Evolutionary conservation across 768 basidiomycete species (phyloP).

Genomic region (Leccinum imitatum): DNA sequence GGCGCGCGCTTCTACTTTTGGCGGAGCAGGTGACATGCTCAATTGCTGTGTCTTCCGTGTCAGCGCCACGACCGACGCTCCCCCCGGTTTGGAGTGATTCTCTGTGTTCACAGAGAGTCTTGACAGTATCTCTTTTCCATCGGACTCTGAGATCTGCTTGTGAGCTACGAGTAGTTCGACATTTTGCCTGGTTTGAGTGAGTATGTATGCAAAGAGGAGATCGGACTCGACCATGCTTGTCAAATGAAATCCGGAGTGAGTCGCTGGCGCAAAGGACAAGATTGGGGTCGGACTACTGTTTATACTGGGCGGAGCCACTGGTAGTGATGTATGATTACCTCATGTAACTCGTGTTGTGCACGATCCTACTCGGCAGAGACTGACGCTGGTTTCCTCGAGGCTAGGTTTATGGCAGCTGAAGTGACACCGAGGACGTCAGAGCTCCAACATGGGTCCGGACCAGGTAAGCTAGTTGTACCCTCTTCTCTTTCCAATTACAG

Average conservation of each 20-base stretch:
- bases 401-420: not conserved
- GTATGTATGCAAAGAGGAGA: conserved; percentile 35
- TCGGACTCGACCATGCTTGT: conserved; percentile 28
- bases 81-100: conserved; percentile 14
- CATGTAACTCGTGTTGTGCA: conserved; percentile 7
- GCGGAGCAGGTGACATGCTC: conserved; percentile 25
- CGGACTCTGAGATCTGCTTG: conserved; percentile 39
- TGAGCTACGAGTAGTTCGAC: conserved; percentile 45
- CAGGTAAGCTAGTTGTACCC: not conserved
- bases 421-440: not conserved
- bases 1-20: conserved; percentile 29
- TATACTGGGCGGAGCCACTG: conserved; percentile 8
- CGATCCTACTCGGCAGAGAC: not conserved
- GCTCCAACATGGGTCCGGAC: no score
- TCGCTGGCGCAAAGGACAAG: not conserved
- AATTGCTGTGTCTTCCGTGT: conserved; percentile 23
- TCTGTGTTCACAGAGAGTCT: conserved; percentile 34
- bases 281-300: conserved; percentile 8
- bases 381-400: not conserved
- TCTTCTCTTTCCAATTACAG: not conserved
- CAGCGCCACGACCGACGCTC: conserved; percentile 20
- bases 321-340: conserved; percentile 24
- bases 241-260: not conserved
- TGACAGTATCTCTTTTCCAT: conserved; percentile 39
- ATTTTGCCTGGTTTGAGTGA: conserved; percentile 48